Evolutionary conservation across 2,329 filamentous ascomycete genomes (phyloP), one percentile per base, ranked within the genome.

Genomic region (Neofusicoccum sp.): DNA sequence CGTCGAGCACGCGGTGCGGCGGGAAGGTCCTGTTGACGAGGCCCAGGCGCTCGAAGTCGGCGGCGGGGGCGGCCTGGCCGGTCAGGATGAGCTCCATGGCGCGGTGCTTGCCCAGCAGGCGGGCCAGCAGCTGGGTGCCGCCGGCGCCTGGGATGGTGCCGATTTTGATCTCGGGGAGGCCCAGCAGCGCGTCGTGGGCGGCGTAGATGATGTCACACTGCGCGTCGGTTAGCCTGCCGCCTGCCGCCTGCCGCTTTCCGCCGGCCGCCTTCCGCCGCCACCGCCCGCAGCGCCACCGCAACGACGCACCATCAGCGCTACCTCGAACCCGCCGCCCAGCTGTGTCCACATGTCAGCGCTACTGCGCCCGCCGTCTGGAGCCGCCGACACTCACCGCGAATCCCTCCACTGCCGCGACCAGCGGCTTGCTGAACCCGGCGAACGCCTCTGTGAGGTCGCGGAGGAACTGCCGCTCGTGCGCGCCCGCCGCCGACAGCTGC

Each of bases 91-190:
- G 66, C 51, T 79, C 75, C 75, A 79, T 78, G 14, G 77, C 77
- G 76, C 78, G 56, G 30, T 72, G 68, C 61, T 72, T 80, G 16
- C 78, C 78, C 63, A 80, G 68, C 7, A 76, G 91, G 26, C 86
- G 84, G 3, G 91, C 95, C 60, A 98, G 80, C 9, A 93, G 83
- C 80, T 98, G 93, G 66, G 88, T 92, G 4, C 93, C 93, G 34
- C 93, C 93, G 0, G 90, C 92, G 4, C 93, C 95, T 4, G 95
- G 93, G 61, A 97, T 90, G 1, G 89, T 90, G 26, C 93, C 95
- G 5, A 98, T 83, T 79, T 93, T 96, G 79, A 98, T 91, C 79
- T 99, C 93, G 2, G 93, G 93, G 78, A 97, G 93, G 6, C 93
- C 95, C 73, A 99, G 97, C 71, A 89, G 95, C 68, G 93, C 92